phyloP scores from a whole-genome alignment of 2,329 filamentous ascomycete genomes.

The Didymella exigua region DNA sequence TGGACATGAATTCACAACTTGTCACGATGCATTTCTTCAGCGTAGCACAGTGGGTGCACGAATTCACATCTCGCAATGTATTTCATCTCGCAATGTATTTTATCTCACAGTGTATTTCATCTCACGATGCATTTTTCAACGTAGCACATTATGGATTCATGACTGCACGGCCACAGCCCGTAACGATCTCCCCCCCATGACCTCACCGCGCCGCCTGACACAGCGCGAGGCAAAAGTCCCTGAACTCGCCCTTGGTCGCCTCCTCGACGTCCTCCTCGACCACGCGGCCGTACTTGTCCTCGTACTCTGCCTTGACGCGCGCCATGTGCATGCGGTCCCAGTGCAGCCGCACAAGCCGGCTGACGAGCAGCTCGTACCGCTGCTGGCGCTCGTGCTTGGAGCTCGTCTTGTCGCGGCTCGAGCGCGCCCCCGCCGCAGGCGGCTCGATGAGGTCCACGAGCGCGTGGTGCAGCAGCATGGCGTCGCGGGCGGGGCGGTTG shows the following conservation, averaged over 20 bases:
- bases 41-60: no score
- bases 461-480: constrained; percentile 87
- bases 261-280: constrained; percentile 80
- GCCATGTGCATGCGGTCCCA: constrained; percentile 88
- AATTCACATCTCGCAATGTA: no score
- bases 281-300: constrained; percentile 73
- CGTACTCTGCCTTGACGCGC: constrained; percentile 78
- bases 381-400: constrained; percentile 56
- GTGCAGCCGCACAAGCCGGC: constrained; percentile 83
- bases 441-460: constrained; percentile 62
- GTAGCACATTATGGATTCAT: no score
- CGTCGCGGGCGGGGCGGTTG: constrained; percentile 92
- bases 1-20: no score
- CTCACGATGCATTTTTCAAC: no score
- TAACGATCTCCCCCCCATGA: no score
- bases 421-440: constrained; percentile 18
- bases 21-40: no score
- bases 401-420: constrained; percentile 29
- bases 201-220: constrained; percentile 40
- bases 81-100: no score
- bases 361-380: constrained; percentile 85
- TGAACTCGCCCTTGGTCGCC: constrained; percentile 77
- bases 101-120: no score
- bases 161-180: no score
- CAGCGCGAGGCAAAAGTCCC: constrained; percentile 74